Evolutionary conservation across 257 asterid species (phyloP).

Genomic region (Solanum raphanifolium): DNA sequence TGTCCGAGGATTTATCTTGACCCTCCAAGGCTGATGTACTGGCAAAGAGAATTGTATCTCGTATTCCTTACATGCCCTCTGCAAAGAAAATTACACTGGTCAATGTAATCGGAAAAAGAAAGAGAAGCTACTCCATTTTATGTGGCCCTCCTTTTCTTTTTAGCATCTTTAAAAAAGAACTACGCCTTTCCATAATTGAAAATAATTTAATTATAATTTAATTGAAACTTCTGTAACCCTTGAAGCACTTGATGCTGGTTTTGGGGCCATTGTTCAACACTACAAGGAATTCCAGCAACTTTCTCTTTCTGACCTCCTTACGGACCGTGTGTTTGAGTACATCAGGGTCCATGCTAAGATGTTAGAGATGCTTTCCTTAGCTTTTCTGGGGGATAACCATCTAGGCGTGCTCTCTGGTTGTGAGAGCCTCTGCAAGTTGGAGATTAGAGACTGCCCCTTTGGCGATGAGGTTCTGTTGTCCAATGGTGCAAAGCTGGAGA

Average conservation of each 20-base stretch:
- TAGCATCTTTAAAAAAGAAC: no score
- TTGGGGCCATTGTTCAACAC: not conserved
- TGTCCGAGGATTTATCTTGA: no score
- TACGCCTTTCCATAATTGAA: not conserved
- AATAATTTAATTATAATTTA: no score
- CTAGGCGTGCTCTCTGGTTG: not conserved
- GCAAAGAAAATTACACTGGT: no score
- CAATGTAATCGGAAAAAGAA: no score
- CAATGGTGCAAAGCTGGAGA: conserved; percentile 7
- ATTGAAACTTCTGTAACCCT: not conserved
- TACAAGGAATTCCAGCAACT: not conserved
- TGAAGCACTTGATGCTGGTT: not conserved
- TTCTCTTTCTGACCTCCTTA: conserved; percentile 10
- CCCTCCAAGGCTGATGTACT: no score
- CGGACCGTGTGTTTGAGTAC: conserved; percentile 4
- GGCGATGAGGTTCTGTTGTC: conserved; percentile 11
- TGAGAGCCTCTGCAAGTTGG: not conserved
- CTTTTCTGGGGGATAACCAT: conserved; percentile 8
- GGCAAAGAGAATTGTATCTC: no score
- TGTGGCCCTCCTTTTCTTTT: no score
- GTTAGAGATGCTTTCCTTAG: conserved; percentile 9
- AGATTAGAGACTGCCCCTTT: conserved; percentile 9
- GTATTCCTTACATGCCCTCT: no score
- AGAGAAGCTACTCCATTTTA: no score
- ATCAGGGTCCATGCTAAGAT: conserved; percentile 12